These are phyloP conservation scores for Blastobotrys aristatus DNA, from an alignment of 1,139 yeast species.

Conservation along the genomic window DNA sequence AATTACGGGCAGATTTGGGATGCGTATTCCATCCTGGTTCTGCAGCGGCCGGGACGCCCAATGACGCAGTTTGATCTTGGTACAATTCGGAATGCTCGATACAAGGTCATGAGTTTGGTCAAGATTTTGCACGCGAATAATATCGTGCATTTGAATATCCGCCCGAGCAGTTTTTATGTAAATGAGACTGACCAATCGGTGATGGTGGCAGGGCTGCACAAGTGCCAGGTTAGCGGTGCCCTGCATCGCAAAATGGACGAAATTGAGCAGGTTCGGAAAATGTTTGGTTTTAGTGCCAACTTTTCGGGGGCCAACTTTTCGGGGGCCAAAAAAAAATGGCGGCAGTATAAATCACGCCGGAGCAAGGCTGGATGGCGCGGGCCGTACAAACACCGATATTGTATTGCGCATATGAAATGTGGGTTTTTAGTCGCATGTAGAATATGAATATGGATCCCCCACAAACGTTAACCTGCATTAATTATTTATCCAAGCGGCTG, in stretches of 20 bases:
- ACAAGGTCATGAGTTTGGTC: constrained; percentile 10
- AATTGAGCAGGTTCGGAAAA: constrained; percentile 8
- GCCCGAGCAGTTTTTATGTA: constrained; percentile 8
- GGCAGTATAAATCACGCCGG: neutral
- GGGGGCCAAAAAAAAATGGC: too few species aligned
- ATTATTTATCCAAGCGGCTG: too few species aligned
- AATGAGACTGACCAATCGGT: constrained; percentile 4
- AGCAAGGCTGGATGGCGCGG: neutral
- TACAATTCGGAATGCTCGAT: constrained; percentile 6
- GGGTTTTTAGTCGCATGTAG: constrained; percentile 1
- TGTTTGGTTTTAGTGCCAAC: too few species aligned
- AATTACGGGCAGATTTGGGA: constrained; percentile 13
- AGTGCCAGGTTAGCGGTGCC: constrained; percentile 11
- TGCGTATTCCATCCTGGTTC: constrained; percentile 8
- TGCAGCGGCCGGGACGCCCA: constrained; percentile 10
- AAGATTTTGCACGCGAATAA: constrained; percentile 8
- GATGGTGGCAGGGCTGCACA: constrained; percentile 3
- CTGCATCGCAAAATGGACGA: constrained; percentile 11
- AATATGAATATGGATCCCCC: too few species aligned
- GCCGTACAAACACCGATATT: neutral
- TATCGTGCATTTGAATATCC: constrained; percentile 10
- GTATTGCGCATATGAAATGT: neutral
- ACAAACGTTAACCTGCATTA: too few species aligned
- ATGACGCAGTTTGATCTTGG: constrained; percentile 3
- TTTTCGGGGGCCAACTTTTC: too few species aligned